phyloP scores from a whole-genome alignment of 2,329 filamentous ascomycete species.

The Aotearoamyces nothofagi region DNA sequence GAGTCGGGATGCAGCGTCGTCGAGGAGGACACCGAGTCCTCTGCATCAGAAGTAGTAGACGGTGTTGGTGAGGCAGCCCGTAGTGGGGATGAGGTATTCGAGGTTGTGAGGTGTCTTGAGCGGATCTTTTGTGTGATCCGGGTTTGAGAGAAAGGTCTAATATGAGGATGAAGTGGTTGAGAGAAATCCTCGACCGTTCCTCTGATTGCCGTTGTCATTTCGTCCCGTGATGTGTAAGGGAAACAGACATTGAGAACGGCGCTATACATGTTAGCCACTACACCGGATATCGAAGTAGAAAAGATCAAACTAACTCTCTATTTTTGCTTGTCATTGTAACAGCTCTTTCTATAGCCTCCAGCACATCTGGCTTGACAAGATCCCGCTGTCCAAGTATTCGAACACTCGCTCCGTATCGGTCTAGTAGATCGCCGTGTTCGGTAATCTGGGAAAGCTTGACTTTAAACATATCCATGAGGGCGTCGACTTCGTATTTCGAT shows the following conservation, averaged over 20 bases:
- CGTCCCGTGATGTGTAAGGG: constrained; percentile 88
- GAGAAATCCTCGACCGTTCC: constrained; percentile 80
- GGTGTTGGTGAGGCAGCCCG: constrained; percentile 24
- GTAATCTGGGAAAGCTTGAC: constrained; percentile 83
- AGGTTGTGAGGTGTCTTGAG: constrained; percentile 36
- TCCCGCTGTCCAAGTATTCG: constrained; percentile 74
- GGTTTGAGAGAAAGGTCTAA: constrained; percentile 70
- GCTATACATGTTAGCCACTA: constrained; percentile 18
- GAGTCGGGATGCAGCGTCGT: constrained; percentile 29
- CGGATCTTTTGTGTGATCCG: constrained; percentile 79
- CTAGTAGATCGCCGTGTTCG: constrained; percentile 83
- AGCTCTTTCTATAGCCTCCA: constrained; percentile 76
- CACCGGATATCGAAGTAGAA: background rate
- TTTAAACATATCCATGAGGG: constrained; percentile 95
- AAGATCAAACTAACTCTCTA: constrained; percentile 40
- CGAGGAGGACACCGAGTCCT: constrained; percentile 41
- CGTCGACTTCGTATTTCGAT: constrained; percentile 90
- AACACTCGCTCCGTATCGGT: constrained; percentile 81
- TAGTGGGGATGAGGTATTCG: constrained; percentile 7
- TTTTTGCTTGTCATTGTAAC: constrained; percentile 80
- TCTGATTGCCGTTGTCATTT: constrained; percentile 83
- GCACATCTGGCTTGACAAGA: constrained; percentile 72
- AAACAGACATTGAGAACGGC: constrained; percentile 88
- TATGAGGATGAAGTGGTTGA: constrained; percentile 47
- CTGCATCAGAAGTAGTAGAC: constrained; percentile 23